Base-by-base conservation (phyloP, 768 basidiomycete genomes). In the Phylloporus rhodoxanthus region DNA sequence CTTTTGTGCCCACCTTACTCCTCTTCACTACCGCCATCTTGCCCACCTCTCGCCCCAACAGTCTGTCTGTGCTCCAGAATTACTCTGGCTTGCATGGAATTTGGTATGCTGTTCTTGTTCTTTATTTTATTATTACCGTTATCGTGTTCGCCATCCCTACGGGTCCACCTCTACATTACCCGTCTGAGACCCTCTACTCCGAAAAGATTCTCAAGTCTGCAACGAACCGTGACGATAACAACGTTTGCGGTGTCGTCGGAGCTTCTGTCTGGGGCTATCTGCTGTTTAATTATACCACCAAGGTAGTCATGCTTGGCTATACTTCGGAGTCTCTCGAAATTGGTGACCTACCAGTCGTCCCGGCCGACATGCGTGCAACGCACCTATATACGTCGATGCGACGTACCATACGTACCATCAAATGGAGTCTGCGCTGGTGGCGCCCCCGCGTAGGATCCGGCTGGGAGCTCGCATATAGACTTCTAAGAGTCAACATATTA, bases 251-350 rank as follows among this genome's bases (percentile, higher is more conserved):
- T 37, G 28, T 50, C 30, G 50, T 59, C 76, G 84, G 75, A 49
- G 74, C 81, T 20, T 70, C 72, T 2, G 67, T 76, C 19, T 68
- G 61, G 57, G 47, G 45, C 34, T 54, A 72, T 44, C 67, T 96
- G 5, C 68, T 92, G n/a, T 96, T 96, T 67, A 82, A 82, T 14
- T 93, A 91, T 64, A 90, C 87, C 32, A 93, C 91, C 1, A 83
- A 85, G 52, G 88, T 96, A 13, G 81, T 94, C 48, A 82, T 83
- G 79, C 81, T 92, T 36, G 92, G 91, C 2, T 81, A 90, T 67
- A 74, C 73, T 2, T 74, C 85, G 2, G 75, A 78, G 48, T 84
- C 79, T 50, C 76, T 95, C 40, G 88, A 95, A 56, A 89, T 91
- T 19, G 90, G 83, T 52, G 91, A 96, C 63, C 72, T 96, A 26